phyloP scores from a whole-genome alignment of 2,329 filamentous ascomycete species.

The Bipolaris oryzae region DNA sequence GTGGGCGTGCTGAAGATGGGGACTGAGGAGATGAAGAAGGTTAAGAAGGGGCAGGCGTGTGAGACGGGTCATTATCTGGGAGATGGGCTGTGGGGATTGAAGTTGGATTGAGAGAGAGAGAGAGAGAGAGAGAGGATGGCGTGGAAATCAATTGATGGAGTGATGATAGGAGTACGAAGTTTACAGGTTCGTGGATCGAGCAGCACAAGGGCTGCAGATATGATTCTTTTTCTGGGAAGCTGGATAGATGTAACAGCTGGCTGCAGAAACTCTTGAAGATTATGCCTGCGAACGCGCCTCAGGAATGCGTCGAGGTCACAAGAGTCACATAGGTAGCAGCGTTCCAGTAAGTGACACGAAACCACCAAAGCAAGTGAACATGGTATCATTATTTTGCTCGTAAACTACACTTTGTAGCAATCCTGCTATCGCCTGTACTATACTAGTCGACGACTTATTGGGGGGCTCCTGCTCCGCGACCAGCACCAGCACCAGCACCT shows the following conservation, averaged over 20 bases:
- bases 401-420: slow-evolving; percentile 6
- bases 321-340: not conserved
- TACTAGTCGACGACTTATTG: slow-evolving; percentile 17
- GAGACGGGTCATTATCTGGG: slow-evolving; percentile 93
- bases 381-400: slow-evolving; percentile 42
- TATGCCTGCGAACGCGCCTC: not conserved
- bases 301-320: not conserved
- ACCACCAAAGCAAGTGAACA: slow-evolving; percentile 14
- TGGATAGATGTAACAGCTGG: not conserved
- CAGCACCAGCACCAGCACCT: slow-evolving; percentile 21
- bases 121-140: not conserved
- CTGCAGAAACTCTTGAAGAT: not conserved
- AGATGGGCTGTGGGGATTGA: slow-evolving; percentile 87
- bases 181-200: not conserved
- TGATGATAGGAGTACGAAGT: not conserved
- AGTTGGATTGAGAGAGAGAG: slow-evolving; percentile 61
- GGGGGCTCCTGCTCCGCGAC: slow-evolving; percentile 27
- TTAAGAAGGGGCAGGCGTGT: slow-evolving; percentile 92
- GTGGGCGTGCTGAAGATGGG: slow-evolving; percentile 83
- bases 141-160: not conserved
- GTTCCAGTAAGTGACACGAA: not conserved
- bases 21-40: slow-evolving; percentile 89
- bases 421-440: not conserved
- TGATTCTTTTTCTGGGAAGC: not conserved
- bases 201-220: not conserved